phyloP scores from a whole-genome alignment of 257 asterid species.

The Fraxinus cuspidata region DNA sequence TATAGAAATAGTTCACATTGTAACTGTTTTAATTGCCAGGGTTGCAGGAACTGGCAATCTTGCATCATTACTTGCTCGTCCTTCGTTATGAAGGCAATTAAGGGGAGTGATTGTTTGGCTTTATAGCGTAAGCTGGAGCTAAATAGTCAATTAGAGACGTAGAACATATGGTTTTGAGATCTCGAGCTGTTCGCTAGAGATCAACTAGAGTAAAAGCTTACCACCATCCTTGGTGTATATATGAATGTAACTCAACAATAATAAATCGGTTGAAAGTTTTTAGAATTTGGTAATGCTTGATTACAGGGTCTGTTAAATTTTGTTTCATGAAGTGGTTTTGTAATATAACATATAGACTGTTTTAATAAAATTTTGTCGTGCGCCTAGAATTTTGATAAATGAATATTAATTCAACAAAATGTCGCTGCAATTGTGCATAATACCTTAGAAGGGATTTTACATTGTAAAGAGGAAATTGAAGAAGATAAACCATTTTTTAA shows the following conservation, averaged over 20 bases:
- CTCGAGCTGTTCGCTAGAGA: not conserved
- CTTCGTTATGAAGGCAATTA: not conserved
- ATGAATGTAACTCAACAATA: not conserved
- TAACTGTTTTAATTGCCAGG: not conserved
- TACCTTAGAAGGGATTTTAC: too few relatives aligned
- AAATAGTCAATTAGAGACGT: not conserved
- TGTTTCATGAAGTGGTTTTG: constrained; percentile 3
- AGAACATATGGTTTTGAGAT: not conserved
- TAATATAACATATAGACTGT: not conserved
- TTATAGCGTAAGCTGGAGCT: constrained; percentile 9
- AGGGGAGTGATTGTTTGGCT: not conserved
- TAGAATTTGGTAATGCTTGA: not conserved
- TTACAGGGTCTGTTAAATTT: not conserved
- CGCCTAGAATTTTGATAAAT: not conserved
- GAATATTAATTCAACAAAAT: too few relatives aligned
- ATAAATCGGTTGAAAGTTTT: not conserved
- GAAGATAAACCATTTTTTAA: too few relatives aligned
- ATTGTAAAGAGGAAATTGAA: too few relatives aligned
- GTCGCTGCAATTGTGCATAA: too few relatives aligned
- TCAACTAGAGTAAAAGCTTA: not conserved
- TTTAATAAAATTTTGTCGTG: not conserved
- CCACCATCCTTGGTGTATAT: not conserved
- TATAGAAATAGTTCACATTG: not conserved
- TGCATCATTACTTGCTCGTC: not conserved
- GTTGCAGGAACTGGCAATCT: constrained; percentile 15